These are phyloP conservation scores for Calonectria pseudoturangicola DNA, from an alignment of 2,329 filamentous ascomycete genomes.

Conservation along the genomic window DNA sequence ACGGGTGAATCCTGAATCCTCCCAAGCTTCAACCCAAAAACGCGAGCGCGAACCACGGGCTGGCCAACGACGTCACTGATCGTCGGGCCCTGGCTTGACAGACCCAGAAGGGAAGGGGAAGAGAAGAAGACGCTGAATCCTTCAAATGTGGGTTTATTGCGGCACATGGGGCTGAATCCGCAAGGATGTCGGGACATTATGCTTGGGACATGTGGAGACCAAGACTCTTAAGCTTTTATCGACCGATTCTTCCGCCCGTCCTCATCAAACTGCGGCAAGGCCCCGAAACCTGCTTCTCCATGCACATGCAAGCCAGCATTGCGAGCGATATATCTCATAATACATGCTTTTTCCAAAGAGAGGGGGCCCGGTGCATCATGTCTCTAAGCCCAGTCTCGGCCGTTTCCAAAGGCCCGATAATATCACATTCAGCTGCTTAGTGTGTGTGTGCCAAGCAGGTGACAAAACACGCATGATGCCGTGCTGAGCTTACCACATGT, in stretches of 20 bases:
- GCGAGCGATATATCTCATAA: neutral
- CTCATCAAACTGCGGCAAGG: constrained; percentile 4
- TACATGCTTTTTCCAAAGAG: neutral
- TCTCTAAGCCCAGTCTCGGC: constrained; percentile 5
- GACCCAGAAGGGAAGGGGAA: neutral
- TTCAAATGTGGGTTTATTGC: constrained; percentile 15
- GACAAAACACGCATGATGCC: neutral
- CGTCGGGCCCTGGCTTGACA: neutral
- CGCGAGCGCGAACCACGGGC: neutral
- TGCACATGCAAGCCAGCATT: neutral
- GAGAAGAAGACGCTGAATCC: neutral
- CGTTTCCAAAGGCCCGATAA: constrained; percentile 4
- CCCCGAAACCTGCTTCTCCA: neutral
- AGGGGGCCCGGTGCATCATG: neutral
- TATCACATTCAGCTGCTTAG: constrained; percentile 1
- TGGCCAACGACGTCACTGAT: constrained; percentile 16
- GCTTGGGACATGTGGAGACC: constrained; percentile 20
- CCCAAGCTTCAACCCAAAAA: neutral
- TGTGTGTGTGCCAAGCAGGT: neutral
- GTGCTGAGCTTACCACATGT: neutral
- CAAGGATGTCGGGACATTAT: constrained; percentile 8
- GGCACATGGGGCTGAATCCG: constrained; percentile 20
- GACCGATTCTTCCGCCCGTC: neutral
- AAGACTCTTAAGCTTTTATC: constrained; percentile 20
- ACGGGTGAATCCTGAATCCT: constrained; percentile 19